Base-by-base conservation (phyloP, 768 basidiomycete species). In the Asterophora parasitica region DNA sequence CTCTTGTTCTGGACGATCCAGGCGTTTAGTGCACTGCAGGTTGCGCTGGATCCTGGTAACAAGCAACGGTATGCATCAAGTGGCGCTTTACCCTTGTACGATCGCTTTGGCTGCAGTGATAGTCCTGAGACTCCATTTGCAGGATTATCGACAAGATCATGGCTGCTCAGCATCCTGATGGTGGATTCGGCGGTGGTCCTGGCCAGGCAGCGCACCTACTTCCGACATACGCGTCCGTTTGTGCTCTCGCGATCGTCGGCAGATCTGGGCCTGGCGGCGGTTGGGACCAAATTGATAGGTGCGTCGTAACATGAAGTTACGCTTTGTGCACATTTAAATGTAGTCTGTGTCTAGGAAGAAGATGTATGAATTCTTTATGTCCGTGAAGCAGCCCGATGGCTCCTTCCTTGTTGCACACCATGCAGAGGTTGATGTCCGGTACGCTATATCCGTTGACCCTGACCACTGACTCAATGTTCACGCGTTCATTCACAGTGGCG, bases 341-440 rank as follows among this genome's bases (percentile, higher is more conserved):
- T 34, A 15, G 34, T 35, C 6, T 34, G 7, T 34, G 7, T n/a
- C 32, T 30, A 88, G 91, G 34, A 68, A 81, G 57, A 84, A 79
- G 53, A 74, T 94, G 59, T 95, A 97, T 63, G 65, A 79, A 3
- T 96, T 92, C 67, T 93, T 96, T 68, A 80, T 95, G 81, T 83
- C 87, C 0, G 66, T 97, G 52, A 99, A 99, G 63, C 85, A 92
- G 58, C 76, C 82, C 1, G 94, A 98, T 60, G 96, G 96, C 0
- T 92, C 92, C 0, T 98, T 97, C 65, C 75, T 88, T 15, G 96
- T 98, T 8, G 81, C 90, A 12, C 74, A 82, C 37, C 79, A 91
- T 45, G 90, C 83, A 11, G 96, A 99, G 64, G 86, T 98, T 11
- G 96, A 99, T 60, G 92, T 96, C 42, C 82, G 94, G 90, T 92